These are phyloP conservation scores for Skeletonema costatum DNA, from an alignment of 108 stramenopile species.

Conservation along the genomic window DNA sequence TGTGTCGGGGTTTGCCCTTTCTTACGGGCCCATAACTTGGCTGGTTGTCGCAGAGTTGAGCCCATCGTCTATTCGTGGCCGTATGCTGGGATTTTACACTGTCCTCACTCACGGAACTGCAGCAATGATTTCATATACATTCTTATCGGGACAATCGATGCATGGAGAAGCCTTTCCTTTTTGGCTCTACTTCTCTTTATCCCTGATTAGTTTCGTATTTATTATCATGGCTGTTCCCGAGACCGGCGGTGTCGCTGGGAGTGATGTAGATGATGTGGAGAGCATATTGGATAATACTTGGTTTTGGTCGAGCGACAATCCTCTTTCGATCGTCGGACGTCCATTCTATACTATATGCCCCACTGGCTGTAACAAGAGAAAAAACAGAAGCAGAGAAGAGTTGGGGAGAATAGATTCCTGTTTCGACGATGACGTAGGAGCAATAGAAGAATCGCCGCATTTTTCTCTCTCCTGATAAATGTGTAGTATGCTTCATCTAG, in stretches of 20 bases:
- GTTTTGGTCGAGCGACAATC: constrained; percentile 45
- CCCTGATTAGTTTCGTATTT: constrained; percentile 32
- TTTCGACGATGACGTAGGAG: constrained; percentile 43
- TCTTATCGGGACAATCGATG: constrained; percentile 45
- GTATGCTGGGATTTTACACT: constrained; percentile 52
- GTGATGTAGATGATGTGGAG: constrained; percentile 47
- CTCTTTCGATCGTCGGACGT: constrained; percentile 2
- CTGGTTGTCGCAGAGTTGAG: constrained; percentile 57
- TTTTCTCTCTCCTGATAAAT: background rate
- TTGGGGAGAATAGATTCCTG: constrained; percentile 46
- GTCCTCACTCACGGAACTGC: constrained; percentile 47
- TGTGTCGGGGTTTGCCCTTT: constrained; percentile 56
- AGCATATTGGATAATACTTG: constrained; percentile 37
- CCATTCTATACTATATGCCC: constrained; percentile 1
- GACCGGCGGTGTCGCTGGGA: constrained; percentile 37
- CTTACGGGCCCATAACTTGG: constrained; percentile 66
- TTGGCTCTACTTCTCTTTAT: constrained; percentile 44
- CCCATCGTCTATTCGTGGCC: constrained; percentile 53
- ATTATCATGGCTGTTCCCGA: constrained; percentile 46
- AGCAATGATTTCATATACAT: constrained; percentile 46
- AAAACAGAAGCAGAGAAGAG: constrained; percentile 21
- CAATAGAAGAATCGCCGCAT: background rate
- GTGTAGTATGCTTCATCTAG: background rate
- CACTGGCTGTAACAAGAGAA: constrained; percentile 5
- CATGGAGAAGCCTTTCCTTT: constrained; percentile 44